Evolutionary conservation across 2,329 filamentous ascomycete species (phyloP).

Genomic region (Penicillium vulpinum): DNA sequence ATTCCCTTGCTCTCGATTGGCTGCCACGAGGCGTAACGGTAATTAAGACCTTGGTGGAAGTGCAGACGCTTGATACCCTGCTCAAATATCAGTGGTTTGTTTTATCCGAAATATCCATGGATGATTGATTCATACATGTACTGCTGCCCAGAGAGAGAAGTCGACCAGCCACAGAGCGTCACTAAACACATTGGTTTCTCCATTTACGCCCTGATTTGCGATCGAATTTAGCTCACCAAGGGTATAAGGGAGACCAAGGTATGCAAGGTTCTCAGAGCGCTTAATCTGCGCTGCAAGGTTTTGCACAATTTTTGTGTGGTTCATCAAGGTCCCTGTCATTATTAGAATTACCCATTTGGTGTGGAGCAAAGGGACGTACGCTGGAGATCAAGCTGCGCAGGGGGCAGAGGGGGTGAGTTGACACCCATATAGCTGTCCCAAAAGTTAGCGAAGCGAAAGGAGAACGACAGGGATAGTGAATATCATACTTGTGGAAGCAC

Average conservation of each 20-base stretch:
- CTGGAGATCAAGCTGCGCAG: background rate
- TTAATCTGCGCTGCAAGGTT: slow-evolving; percentile 11
- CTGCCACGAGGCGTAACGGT: slow-evolving; percentile 24
- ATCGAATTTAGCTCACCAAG: slow-evolving; percentile 19
- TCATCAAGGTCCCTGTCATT: slow-evolving; percentile 14
- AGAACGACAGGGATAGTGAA: background rate
- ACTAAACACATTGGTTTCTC: slow-evolving; percentile 16
- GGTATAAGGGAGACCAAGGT: slow-evolving; percentile 15
- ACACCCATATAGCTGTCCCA: slow-evolving; percentile 12
- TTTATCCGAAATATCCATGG: background rate
- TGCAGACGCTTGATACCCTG: slow-evolving; percentile 19
- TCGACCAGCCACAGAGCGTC: slow-evolving; percentile 21
- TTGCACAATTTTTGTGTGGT: slow-evolving; percentile 18
- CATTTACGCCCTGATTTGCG: slow-evolving; percentile 15
- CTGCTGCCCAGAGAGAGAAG: slow-evolving; percentile 19
- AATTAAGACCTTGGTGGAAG: slow-evolving; percentile 22
- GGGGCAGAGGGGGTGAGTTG: background rate
- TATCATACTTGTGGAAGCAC: slow-evolving; percentile 11
- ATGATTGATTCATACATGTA: slow-evolving; percentile 10
- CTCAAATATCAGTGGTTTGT: background rate
- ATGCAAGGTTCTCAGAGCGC: slow-evolving; percentile 12
- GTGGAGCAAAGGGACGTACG: background rate
- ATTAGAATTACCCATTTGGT: background rate
- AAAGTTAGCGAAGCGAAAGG: background rate
- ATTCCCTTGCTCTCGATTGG: slow-evolving; percentile 14